Percentiles rank a stretch among this genome's conserved stretches.
Conservation (phyloP, 192 early-diverging fungal genomes). For the Cladochytrium replicatum region DNA sequence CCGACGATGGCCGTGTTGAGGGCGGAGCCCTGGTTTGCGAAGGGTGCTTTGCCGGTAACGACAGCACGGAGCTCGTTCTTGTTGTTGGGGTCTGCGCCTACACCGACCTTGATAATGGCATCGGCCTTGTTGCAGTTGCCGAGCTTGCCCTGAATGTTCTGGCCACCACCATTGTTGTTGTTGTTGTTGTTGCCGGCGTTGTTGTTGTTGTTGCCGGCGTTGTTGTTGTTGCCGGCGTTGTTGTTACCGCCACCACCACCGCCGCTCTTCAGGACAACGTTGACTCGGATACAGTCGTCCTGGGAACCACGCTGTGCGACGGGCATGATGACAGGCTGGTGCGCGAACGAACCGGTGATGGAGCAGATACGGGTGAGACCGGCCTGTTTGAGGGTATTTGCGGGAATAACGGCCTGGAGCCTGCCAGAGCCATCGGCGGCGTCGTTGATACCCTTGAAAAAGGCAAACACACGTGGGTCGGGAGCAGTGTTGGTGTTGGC, state of each 20-base stretch:
- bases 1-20: slow-evolving; percentile 21
- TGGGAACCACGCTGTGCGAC: slow-evolving; percentile 33
- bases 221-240: slow-evolving; percentile 2
- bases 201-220: background rate
- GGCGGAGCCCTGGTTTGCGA: slow-evolving; percentile 16
- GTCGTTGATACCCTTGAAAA: slow-evolving; percentile 33
- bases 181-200: slow-evolving; percentile 5
- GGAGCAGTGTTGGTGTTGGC: slow-evolving; percentile 7
- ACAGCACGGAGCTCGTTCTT: too few species aligned
- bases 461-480: slow-evolving; percentile 18
- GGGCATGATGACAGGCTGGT: slow-evolving; percentile 31
- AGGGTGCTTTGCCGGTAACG: too few species aligned
- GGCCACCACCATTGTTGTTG: slow-evolving; percentile 9
- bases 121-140: background rate
- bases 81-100: too few species aligned
- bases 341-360: slow-evolving; percentile 19
- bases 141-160: slow-evolving; percentile 9
- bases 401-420: slow-evolving; percentile 21
- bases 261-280: slow-evolving; percentile 4
- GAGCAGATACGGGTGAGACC: slow-evolving; percentile 26
- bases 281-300: slow-evolving; percentile 35
- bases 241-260: slow-evolving; percentile 1
- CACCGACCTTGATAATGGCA: too few species aligned
- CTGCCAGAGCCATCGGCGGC: slow-evolving; percentile 11
- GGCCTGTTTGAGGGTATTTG: slow-evolving; percentile 16